Evolutionary conservation across 345 rosid genomes (phyloP).

Genomic region (Reutealis trisperma): DNA sequence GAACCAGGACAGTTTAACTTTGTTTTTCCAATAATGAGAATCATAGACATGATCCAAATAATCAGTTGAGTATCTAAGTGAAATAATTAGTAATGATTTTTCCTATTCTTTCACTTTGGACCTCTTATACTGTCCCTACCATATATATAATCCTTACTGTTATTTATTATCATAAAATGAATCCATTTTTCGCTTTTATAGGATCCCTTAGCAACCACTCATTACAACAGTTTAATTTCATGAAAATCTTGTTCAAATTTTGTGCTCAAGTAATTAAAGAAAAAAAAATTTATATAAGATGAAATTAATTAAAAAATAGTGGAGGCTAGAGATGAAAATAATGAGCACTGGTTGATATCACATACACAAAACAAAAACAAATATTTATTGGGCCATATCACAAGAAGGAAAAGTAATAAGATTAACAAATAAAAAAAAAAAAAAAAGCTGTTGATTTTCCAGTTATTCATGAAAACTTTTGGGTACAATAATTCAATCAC

Average conservation of each 20-base stretch:
- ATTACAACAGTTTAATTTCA: slow-evolving; percentile 25
- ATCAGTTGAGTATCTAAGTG: slow-evolving; percentile 53
- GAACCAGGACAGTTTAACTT: slow-evolving; percentile 30
- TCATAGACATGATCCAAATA: slow-evolving; percentile 43
- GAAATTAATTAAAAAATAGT: no score
- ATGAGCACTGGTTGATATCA: neutral
- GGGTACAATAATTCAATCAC: slow-evolving; percentile 46
- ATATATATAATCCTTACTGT: neutral
- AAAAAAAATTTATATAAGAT: no score
- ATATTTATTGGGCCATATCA: slow-evolving; percentile 32
- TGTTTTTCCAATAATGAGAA: slow-evolving; percentile 48
- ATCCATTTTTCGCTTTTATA: slow-evolving; percentile 40
- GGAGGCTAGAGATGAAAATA: no score
- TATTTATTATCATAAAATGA: slow-evolving; percentile 38
- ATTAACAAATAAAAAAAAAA: no score
- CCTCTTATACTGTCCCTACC: slow-evolving; percentile 34
- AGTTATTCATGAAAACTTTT: slow-evolving; percentile 44
- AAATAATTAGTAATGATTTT: slow-evolving; percentile 62
- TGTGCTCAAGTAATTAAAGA: neutral
- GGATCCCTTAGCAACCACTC: slow-evolving; percentile 35
- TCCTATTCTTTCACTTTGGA: slow-evolving; percentile 38
- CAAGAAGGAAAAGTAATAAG: slow-evolving; percentile 12
- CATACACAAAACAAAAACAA: slow-evolving; percentile 1
- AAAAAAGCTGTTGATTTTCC: slow-evolving; percentile 27
- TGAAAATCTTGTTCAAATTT: slow-evolving; percentile 31